Evolutionary conservation across 345 rosid species (phyloP).

Genomic region (Odontarrhena argentea): DNA sequence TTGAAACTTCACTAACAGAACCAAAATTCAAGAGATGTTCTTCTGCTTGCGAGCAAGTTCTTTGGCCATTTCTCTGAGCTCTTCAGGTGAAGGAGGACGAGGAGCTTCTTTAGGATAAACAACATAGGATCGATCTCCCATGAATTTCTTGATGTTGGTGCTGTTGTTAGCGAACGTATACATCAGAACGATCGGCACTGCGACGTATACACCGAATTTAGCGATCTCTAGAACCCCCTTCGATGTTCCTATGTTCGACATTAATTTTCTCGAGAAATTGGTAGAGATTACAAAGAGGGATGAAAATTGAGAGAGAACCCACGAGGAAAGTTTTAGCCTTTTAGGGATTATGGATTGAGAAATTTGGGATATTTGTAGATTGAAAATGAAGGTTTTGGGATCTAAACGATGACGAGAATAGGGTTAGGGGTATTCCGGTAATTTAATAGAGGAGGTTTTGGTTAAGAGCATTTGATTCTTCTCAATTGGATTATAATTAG

Average conservation of each 20-base stretch:
- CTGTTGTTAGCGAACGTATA: slow-evolving; percentile 78
- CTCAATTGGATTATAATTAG: too few relatives aligned
- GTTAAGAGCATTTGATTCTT: too few relatives aligned
- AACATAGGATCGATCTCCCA: slow-evolving; percentile 64
- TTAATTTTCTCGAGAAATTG: slow-evolving; percentile 15
- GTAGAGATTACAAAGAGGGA: not conserved
- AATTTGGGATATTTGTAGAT: too few relatives aligned
- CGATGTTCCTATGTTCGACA: slow-evolving; percentile 76
- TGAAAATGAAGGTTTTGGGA: too few relatives aligned
- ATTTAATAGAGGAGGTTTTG: not conserved
- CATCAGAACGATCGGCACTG: slow-evolving; percentile 73
- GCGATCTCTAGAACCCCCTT: slow-evolving; percentile 81
- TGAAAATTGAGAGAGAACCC: not conserved
- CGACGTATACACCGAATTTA: slow-evolving; percentile 77
- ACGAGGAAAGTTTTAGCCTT: not conserved
- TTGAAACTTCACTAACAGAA: too few relatives aligned
- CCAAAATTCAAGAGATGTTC: slow-evolving; percentile 18
- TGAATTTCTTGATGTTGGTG: slow-evolving; percentile 77
- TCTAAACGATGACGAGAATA: too few relatives aligned
- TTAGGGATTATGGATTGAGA: not conserved
- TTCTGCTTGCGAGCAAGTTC: slow-evolving; percentile 50
- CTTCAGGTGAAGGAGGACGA: slow-evolving; percentile 56
- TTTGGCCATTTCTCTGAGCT: slow-evolving; percentile 57
- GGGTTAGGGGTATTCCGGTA: too few relatives aligned
- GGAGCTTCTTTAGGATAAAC: slow-evolving; percentile 50